Base-by-base conservation (phyloP, 257 asterid species). In the Rauvolfia tetraphylla region DNA sequence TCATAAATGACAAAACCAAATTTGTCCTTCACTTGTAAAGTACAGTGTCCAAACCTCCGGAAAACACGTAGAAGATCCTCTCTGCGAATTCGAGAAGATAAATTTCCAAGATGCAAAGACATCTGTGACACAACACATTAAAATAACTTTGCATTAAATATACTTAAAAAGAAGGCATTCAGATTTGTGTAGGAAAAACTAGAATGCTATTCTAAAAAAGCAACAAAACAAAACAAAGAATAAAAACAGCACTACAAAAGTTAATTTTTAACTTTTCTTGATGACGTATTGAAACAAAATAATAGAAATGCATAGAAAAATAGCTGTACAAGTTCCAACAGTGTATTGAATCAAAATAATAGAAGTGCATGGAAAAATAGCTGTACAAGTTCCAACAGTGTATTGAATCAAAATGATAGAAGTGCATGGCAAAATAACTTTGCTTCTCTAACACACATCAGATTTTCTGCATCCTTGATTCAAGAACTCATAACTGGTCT, bases 91-190 rank as follows among this genome's bases (percentile, higher is more conserved):
- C 61, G 82, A 79, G 95, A 53, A 56, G 95, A 82, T 34, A 91
- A 76, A 71, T 89, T 89, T 41, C 92, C 93, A n/a, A 86, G 88
- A 80, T 88, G 87, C 87, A 89, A 79, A 44, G 93, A 86, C 96
- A 89, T 88, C 96, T 85, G 80, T 18, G 79, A 73, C 39, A 73
- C 29, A 66, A 23, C 41, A 83, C 42, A 73, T 38, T 31, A 73
- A 59, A 63, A 11, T 27, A 79, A 36, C 41, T 44, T 76, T 15
- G 17, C n/a, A 17, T 39, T 33, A 22, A 18, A 77, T 29, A 27
- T 42, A 71, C 10, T 20, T 5, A 77, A 71, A 33, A 23, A 7
- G 0, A 39, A 13, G 41, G 48, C 56, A 54, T 62, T 80, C 72
- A 31, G 9, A 54, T 66, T 36, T 5, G n/a, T 39, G 68, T 74